Evolutionary conservation across 345 rosid genomes (phyloP), one percentile per base, ranked within the genome.

Genomic region (Aurinia saxatilis): DNA sequence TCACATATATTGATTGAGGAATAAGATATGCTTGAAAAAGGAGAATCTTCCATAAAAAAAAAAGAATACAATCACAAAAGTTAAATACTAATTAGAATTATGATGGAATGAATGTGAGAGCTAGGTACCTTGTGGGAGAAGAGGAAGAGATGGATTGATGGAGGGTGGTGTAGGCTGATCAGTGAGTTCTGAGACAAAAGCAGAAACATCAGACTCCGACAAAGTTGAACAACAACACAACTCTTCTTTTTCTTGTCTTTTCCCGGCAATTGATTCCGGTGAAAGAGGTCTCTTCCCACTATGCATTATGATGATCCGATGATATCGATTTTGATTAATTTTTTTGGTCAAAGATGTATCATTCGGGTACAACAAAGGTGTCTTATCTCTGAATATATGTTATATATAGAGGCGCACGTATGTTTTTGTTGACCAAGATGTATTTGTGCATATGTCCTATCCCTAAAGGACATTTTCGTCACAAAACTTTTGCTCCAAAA

Each of bases 181-280:
- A 53, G 68, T 69, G 36, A 69, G 73, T 37, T 69, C 73, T 19
- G 50, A 69, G 19, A 69, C 73, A 54, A 69, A 69, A 61, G 25
- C 73, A 45, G 68, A 61, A 25, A 69, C 73, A 69, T 69, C 73
- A 37, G 68, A 69, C 31, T 69, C 73, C 15, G 57, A 54, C 50
- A 69, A 69, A 53, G 73, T 69, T 13, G 73, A 53, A 33, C 50
- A 53, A 45, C 36, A 2, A 61, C 10, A 10, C 29, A 62, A 61
- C 12, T 61, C 67, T 52, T 68, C 63, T 27, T 17, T 53, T 2
- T 53, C 73, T 61, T 69, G 21, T 54, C 50, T 35, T 13, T 36
- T 69, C 29, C 15, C 29, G 6, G 49, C 68, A 63, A 61, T 61
- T 46, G 68, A 39, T 61, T 54, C 73, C 27, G 73, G 73, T 46